Conservation (phyloP, 768 basidiomycete species). For the Pleurotus eryngii region DNA sequence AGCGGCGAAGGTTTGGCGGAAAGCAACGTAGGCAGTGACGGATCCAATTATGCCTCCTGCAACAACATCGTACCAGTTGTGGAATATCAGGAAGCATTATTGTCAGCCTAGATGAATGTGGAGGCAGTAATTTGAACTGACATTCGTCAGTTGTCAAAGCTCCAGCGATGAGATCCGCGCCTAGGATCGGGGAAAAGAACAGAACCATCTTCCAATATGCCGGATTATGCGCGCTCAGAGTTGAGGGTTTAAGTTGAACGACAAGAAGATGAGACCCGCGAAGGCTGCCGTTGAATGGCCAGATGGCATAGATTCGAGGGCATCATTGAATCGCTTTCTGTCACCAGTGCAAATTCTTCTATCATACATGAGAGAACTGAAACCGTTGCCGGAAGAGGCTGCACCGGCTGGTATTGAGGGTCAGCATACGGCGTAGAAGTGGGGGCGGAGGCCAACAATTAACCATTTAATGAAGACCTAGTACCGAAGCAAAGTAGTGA, state of each 20-base stretch:
- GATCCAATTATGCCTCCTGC: slow-evolving; percentile 51
- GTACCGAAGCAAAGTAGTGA: neutral
- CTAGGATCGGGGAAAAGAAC: slow-evolving; percentile 53
- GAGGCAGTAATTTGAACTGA: slow-evolving; percentile 19
- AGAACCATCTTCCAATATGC: slow-evolving; percentile 64
- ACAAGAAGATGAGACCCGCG: slow-evolving; percentile 49
- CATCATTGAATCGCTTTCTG: slow-evolving; percentile 50
- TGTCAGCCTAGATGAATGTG: neutral
- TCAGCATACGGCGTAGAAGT: slow-evolving; percentile 51
- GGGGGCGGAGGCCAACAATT: slow-evolving; percentile 47
- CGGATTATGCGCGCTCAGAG: slow-evolving; percentile 55
- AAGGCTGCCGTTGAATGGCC: slow-evolving; percentile 58
- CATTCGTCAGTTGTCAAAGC: slow-evolving; percentile 56
- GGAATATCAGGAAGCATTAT: slow-evolving; percentile 23
- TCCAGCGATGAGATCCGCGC: slow-evolving; percentile 53
- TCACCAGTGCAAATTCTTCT: slow-evolving; percentile 55
- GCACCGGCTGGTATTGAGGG: slow-evolving; percentile 33
- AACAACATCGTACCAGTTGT: slow-evolving; percentile 58
- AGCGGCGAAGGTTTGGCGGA: slow-evolving; percentile 53
- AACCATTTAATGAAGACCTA: slow-evolving; percentile 57
- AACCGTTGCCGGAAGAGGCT: slow-evolving; percentile 39
- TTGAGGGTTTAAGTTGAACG: slow-evolving; percentile 49
- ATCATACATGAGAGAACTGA: slow-evolving; percentile 47
- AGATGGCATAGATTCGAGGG: slow-evolving; percentile 53
- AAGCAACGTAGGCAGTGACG: slow-evolving; percentile 46